Conservation (phyloP, 1,139 yeast species). For the Kodamaea ohmeri region DNA sequence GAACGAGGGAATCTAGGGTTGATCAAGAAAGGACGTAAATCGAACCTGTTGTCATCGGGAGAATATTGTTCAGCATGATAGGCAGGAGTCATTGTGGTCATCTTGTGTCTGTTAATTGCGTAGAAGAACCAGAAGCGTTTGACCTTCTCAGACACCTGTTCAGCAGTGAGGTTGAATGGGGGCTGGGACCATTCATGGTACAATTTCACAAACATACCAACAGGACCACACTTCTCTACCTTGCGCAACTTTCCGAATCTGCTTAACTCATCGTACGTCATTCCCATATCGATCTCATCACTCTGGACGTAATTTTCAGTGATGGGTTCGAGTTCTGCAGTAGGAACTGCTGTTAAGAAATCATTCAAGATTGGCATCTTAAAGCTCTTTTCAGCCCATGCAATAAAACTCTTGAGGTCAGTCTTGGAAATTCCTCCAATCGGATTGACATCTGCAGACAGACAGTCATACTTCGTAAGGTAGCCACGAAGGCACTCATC, state of each 20-base stretch:
- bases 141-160: slow-evolving; percentile 86
- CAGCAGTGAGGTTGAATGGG: slow-evolving; percentile 62
- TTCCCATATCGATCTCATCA: slow-evolving; percentile 97
- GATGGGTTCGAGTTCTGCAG: slow-evolving; percentile 96
- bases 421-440: slow-evolving; percentile 96
- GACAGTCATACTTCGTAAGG: slow-evolving; percentile 93
- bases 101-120: slow-evolving; percentile 93
- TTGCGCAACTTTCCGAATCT: slow-evolving; percentile 90
- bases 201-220: slow-evolving; percentile 85
- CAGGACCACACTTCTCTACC: slow-evolving; percentile 93
- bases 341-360: slow-evolving; percentile 88
- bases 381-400: slow-evolving; percentile 69
- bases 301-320: slow-evolving; percentile 90
- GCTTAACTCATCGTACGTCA: slow-evolving; percentile 91
- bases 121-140: slow-evolving; percentile 89
- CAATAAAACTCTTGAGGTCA: slow-evolving; percentile 81
- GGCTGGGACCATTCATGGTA: slow-evolving; percentile 91
- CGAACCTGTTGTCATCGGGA: slow-evolving; percentile 96
- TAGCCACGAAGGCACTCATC: slow-evolving; percentile 96
- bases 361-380: slow-evolving; percentile 73
- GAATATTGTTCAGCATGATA: slow-evolving; percentile 98
- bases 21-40: slow-evolving; percentile 87
- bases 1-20: slow-evolving; percentile 93
- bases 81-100: slow-evolving; percentile 93
- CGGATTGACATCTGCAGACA: slow-evolving; percentile 95